Evolutionary conservation across 805 yeast species (phyloP).

Genomic region (Saturnispora silvae): DNA sequence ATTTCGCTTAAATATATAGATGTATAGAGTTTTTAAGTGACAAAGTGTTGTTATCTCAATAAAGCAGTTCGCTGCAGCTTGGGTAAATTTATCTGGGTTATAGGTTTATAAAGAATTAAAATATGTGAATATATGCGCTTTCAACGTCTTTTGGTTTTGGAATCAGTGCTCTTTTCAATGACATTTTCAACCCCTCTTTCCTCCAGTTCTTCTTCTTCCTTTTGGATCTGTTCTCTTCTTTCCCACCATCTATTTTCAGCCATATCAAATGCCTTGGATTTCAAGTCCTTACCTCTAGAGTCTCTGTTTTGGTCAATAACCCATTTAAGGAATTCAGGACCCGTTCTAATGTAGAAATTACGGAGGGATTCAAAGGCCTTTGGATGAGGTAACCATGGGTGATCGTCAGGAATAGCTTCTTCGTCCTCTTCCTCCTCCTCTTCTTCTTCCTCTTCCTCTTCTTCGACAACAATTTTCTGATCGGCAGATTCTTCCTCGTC

Average conservation of each 20-base stretch:
- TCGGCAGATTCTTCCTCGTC: slow-evolving; percentile 38
- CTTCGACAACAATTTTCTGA: slow-evolving; percentile 35
- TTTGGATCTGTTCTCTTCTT: slow-evolving; percentile 84
- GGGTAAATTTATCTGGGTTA: background rate
- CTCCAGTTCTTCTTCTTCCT: slow-evolving; percentile 80
- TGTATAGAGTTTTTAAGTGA: background rate
- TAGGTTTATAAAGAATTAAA: too few relatives aligned
- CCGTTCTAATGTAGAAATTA: slow-evolving; percentile 76
- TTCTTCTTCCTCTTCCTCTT: slow-evolving; percentile 49
- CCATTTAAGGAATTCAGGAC: slow-evolving; percentile 85
- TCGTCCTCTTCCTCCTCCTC: slow-evolving; percentile 56
- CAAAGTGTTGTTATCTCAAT: too few relatives aligned
- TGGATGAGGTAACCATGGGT: slow-evolving; percentile 98
- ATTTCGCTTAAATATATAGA: slow-evolving; percentile 54
- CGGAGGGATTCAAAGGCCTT: slow-evolving; percentile 82
- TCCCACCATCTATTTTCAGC: slow-evolving; percentile 98
- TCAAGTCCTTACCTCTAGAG: slow-evolving; percentile 81
- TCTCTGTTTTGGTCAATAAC: slow-evolving; percentile 78
- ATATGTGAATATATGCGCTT: background rate
- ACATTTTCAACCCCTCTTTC: slow-evolving; percentile 91
- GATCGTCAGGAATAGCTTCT: slow-evolving; percentile 72
- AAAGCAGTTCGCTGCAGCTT: too few relatives aligned
- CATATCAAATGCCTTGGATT: slow-evolving; percentile 79
- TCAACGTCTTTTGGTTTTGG: slow-evolving; percentile 42
- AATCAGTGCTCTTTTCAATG: slow-evolving; percentile 54